Evolutionary conservation across 1,284 basidiomycete species (phyloP).

Genomic region (Trametes polyzona): DNA sequence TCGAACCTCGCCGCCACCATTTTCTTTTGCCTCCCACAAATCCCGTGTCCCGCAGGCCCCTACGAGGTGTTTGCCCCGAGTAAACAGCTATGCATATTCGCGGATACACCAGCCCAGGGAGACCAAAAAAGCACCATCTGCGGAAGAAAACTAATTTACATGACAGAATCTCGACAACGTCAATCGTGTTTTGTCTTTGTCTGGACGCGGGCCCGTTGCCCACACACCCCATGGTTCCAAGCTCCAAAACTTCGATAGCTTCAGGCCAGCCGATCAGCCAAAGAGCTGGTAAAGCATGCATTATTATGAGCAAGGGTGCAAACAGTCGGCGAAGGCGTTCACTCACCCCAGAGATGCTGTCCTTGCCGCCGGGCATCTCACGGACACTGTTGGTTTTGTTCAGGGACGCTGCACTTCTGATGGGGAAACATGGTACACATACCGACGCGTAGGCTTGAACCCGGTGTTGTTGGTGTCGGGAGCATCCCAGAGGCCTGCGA

Average conservation of each 20-base stretch:
- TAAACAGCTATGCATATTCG: no score
- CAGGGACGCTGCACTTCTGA: no score
- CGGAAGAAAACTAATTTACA: neutral
- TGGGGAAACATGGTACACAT: conserved; percentile 14
- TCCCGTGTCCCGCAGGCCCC: no score
- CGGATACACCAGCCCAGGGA: neutral
- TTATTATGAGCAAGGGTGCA: neutral
- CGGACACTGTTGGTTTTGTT: conserved; percentile 30
- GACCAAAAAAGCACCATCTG: no score
- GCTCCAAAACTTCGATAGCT: neutral
- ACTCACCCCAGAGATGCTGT: conserved; percentile 60
- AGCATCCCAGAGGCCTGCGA: conserved; percentile 47
- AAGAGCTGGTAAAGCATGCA: neutral
- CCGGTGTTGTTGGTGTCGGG: conserved; percentile 43
- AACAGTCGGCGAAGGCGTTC: neutral
- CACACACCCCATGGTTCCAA: neutral
- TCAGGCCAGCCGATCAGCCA: neutral
- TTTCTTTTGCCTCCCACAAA: no score
- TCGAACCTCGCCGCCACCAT: conserved; percentile 83
- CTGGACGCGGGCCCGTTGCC: no score
- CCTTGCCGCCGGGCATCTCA: conserved; percentile 57
- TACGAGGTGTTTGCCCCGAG: no score
- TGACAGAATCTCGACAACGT: neutral
- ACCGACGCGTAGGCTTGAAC: conserved; percentile 73
- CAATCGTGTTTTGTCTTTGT: no score